Conservation (phyloP, 306 rosid genomes). For the Malus fusca region DNA sequence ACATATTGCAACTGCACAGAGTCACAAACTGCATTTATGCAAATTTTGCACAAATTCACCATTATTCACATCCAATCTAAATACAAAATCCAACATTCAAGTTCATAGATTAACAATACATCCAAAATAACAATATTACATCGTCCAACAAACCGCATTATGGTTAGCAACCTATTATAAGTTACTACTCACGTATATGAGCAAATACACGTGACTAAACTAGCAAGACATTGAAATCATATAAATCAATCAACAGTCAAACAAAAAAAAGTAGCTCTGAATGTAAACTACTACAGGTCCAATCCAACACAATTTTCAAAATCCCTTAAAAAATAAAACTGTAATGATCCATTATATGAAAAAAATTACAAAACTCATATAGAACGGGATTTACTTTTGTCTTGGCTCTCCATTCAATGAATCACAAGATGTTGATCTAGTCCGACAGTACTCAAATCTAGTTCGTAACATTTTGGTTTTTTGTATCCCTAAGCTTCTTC, state of each 20-base stretch:
- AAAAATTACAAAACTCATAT: background rate
- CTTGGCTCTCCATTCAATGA: background rate
- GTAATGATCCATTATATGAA: background rate
- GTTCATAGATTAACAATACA: no score
- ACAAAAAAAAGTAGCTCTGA: no score
- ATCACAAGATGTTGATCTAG: background rate
- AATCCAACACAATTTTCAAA: no score
- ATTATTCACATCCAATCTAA: no score
- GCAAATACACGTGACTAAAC: background rate
- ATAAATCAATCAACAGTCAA: no score
- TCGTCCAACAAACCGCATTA: background rate
- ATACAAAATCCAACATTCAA: no score
- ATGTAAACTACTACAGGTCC: no score
- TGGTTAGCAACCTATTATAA: background rate
- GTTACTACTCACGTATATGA: background rate
- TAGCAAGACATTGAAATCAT: background rate
- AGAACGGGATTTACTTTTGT: background rate
- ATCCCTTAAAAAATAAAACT: no score
- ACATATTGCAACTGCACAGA: no score
- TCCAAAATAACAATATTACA: no score
- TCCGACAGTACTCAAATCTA: background rate
- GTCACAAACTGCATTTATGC: no score
- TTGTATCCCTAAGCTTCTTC: background rate
- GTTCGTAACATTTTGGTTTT: background rate
- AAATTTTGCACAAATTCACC: no score